Conservation (phyloP, 2,329 filamentous ascomycete species). For the Aspergillus sp. region DNA sequence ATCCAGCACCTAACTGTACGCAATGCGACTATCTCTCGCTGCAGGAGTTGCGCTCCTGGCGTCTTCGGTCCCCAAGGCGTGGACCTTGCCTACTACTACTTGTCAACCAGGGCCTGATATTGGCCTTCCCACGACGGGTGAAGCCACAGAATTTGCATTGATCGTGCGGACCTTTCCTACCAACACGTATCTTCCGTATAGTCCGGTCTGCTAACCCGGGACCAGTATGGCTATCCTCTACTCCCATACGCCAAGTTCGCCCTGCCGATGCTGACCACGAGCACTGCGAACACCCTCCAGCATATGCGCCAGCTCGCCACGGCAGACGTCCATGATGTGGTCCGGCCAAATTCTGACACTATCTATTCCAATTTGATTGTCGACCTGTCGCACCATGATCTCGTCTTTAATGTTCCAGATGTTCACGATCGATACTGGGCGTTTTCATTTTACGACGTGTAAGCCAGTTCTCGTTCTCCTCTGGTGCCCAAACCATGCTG, state of each 20-base stretch:
- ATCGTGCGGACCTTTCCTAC: not conserved
- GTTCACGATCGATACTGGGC: constrained; percentile 17
- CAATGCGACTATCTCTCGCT: too few relatives aligned
- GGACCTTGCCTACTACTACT: too few relatives aligned
- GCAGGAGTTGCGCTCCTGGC: too few relatives aligned
- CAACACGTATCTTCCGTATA: not conserved
- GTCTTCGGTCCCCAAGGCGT: too few relatives aligned
- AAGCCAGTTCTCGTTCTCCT: constrained; percentile 3
- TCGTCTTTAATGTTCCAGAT: constrained; percentile 16
- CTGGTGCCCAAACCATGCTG: not conserved
- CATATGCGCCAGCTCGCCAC: constrained; percentile 8
- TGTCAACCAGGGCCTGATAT: too few relatives aligned
- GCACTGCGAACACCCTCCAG: not conserved
- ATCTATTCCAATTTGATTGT: constrained; percentile 14
- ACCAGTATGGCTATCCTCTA: constrained; percentile 2
- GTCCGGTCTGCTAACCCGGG: not conserved
- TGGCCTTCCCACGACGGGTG: too few relatives aligned
- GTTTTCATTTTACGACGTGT: constrained; percentile 21
- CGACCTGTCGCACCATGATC: constrained; percentile 17
- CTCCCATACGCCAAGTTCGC: constrained; percentile 1
- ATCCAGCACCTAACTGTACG: too few relatives aligned
- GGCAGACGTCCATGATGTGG: constrained; percentile 5
- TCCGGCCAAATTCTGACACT: constrained; percentile 20
- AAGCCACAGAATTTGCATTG: not conserved
- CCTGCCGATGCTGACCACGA: not conserved